A percentile compares a stretch with the other conserved stretches of the same genome.
phyloP scores from a whole-genome alignment of 2,329 filamentous ascomycete genomes.

The Zymoseptoria brevis region DNA sequence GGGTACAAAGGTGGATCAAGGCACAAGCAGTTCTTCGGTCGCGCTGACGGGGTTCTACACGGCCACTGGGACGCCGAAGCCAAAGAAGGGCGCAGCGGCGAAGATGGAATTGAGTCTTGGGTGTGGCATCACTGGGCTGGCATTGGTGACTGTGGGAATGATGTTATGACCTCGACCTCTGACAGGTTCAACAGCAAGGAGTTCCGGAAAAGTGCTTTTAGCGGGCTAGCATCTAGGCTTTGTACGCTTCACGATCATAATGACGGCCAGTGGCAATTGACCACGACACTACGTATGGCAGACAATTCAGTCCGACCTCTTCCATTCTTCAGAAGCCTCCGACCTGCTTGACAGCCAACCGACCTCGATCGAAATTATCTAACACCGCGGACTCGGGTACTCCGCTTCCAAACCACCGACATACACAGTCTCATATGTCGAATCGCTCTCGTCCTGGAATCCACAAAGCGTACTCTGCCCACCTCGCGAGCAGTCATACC shows the following conservation, averaged over 20 bases:
- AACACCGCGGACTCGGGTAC: not conserved
- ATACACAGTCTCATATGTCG: not conserved
- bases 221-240: not conserved
- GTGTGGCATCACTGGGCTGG: not conserved
- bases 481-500: slow-evolving; percentile 2
- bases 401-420: not conserved
- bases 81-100: slow-evolving; percentile 10
- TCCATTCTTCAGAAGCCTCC: not conserved
- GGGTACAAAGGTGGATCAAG: slow-evolving; percentile 1
- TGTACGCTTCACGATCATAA: not conserved
- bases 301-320: not conserved
- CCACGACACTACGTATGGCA: not conserved
- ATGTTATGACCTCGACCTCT: not conserved
- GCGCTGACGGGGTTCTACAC: slow-evolving; percentile 32
- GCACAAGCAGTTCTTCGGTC: slow-evolving; percentile 7
- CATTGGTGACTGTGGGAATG: not conserved
- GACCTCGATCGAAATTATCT: not conserved
- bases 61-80: slow-evolving; percentile 30
- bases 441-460: not conserved
- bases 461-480: slow-evolving; percentile 3
- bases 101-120: slow-evolving; percentile 23
- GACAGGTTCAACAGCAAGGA: not conserved
- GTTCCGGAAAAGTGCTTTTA: not conserved
- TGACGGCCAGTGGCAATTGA: not conserved
- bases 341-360: not conserved